These are phyloP conservation scores for Oenanthe sinensis DNA, from an alignment of 129 eudicot species.

Conservation along the genomic window DNA sequence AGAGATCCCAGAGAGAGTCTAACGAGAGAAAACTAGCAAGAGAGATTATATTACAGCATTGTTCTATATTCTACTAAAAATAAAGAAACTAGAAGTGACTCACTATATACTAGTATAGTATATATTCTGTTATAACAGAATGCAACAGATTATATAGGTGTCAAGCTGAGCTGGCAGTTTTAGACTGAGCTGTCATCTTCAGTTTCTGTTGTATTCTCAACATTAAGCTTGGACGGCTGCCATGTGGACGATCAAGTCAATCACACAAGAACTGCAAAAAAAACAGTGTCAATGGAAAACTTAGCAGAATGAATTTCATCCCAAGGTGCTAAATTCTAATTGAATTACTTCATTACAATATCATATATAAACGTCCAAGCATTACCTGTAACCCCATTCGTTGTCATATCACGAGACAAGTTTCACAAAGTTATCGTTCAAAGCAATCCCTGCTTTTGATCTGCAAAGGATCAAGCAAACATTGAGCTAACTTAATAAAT, in stretches of 20 bases:
- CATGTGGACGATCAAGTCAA: constrained; percentile 75
- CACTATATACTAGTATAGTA: no score
- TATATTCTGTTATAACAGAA: no score
- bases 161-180: no score
- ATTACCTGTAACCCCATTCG: constrained; percentile 83
- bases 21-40: no score
- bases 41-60: no score
- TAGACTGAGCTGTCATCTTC: no score
- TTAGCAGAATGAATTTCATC: not conserved
- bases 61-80: no score
- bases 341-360: not conserved
- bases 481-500: not conserved
- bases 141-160: no score
- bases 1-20: no score
- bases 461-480: constrained; percentile 19
- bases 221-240: constrained; percentile 50
- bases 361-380: not conserved
- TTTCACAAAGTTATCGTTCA: constrained; percentile 70
- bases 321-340: not conserved
- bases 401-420: constrained; percentile 80
- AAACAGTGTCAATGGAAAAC: not conserved
- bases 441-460: constrained; percentile 82
- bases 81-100: no score
- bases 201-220: no score
- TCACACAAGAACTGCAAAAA: constrained; percentile 64